These are phyloP conservation scores for Corylus americana DNA, from an alignment of 306 rosid species.

Conservation along the genomic window DNA sequence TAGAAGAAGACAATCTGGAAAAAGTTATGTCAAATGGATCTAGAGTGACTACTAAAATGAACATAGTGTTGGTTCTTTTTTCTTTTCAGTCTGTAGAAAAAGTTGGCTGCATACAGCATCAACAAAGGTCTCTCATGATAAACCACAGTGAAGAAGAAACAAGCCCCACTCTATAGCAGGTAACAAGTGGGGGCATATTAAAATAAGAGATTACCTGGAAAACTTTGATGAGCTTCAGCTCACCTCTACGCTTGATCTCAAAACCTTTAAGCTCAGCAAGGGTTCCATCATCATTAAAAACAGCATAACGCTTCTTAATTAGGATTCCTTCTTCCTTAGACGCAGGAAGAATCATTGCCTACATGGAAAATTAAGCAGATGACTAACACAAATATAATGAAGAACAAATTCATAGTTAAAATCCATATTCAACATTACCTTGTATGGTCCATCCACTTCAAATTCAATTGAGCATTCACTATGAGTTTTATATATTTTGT, in stretches of 20 bases:
- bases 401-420: constrained; percentile 20
- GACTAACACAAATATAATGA: constrained; percentile 25
- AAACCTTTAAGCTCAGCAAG: constrained; percentile 99
- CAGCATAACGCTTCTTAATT: constrained; percentile 97
- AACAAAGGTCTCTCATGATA: neutral
- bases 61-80: neutral
- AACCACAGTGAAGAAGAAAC: neutral
- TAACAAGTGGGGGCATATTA: neutral
- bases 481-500: constrained; percentile 70
- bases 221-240: constrained; percentile 96
- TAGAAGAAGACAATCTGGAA: constrained; percentile 9
- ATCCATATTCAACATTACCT: constrained; percentile 51
- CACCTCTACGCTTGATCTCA: constrained; percentile 99
- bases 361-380: constrained; percentile 22
- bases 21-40: neutral
- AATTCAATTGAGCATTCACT: constrained; percentile 99
- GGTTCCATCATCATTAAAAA: constrained; percentile 95
- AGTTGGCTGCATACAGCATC: neutral
- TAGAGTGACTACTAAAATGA: neutral
- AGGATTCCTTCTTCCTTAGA: constrained; percentile 97
- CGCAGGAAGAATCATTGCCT: constrained; percentile 99
- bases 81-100: neutral
- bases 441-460: constrained; percentile 99
- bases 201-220: constrained; percentile 71
- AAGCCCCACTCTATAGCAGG: neutral